A percentile compares a stretch with the other conserved stretches of the same genome.
phyloP scores from a whole-genome alignment of 1,284 basidiomycete species.

The Pseudozyma sp. region DNA sequence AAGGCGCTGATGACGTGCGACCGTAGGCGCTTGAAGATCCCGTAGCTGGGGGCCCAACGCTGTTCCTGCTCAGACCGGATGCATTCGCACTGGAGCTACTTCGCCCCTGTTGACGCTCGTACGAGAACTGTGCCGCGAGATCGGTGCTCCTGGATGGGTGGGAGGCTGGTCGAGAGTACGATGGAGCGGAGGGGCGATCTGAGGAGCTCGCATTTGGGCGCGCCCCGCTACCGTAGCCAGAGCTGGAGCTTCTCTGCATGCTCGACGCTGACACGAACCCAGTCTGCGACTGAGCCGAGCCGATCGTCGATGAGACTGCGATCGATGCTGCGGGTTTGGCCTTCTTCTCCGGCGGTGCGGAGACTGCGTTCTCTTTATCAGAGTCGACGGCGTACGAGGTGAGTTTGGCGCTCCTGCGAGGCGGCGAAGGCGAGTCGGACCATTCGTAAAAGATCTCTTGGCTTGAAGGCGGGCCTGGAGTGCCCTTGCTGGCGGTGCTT shows the following conservation, averaged over 20 bases:
- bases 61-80: slow-evolving; percentile 1
- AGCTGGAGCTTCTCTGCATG: slow-evolving; percentile 5
- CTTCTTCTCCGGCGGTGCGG: slow-evolving; percentile 22
- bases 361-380: slow-evolving; percentile 35
- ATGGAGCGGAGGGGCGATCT: background rate
- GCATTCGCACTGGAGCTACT: background rate
- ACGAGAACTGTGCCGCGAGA: slow-evolving; percentile 30
- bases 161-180: slow-evolving; percentile 1
- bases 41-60: background rate
- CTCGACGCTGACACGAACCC: slow-evolving; percentile 27
- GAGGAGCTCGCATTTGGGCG: slow-evolving; percentile 1
- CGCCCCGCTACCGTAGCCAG: slow-evolving; percentile 6
- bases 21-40: slow-evolving; percentile 3
- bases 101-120: slow-evolving; percentile 18
- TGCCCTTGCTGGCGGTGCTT: slow-evolving; percentile 4
- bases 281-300: background rate
- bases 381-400: slow-evolving; percentile 12
- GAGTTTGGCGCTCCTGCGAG: slow-evolving; percentile 1
- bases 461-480: slow-evolving; percentile 13
- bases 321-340: slow-evolving; percentile 2
- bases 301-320: background rate
- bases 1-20: slow-evolving; percentile 27
- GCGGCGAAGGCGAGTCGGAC: slow-evolving; percentile 48
- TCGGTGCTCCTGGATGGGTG: slow-evolving; percentile 22
- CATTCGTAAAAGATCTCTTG: slow-evolving; percentile 45